A percentile compares a stretch with the other conserved stretches of the same genome.
phyloP scores from a whole-genome alignment of 176 grass and related monocot genomes.

The Raddia guianensis region DNA sequence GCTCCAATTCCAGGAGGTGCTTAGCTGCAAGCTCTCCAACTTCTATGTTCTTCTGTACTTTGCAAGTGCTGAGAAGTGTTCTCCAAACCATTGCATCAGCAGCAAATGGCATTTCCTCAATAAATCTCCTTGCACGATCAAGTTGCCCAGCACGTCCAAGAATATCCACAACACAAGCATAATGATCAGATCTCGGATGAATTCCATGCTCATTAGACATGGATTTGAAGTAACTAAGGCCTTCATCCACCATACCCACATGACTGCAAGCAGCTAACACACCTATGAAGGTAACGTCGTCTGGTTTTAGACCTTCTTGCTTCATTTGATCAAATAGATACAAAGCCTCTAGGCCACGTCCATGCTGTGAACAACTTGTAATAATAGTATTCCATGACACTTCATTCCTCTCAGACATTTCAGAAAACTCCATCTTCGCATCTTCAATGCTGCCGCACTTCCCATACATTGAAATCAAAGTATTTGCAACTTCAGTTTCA shows the following conservation, averaged over 20 bases:
- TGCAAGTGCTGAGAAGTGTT: slow-evolving; percentile 63
- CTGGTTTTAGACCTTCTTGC: slow-evolving; percentile 59
- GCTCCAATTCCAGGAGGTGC: slow-evolving; percentile 64
- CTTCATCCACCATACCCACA: slow-evolving; percentile 71
- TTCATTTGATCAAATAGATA: slow-evolving; percentile 70
- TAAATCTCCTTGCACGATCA: slow-evolving; percentile 61
- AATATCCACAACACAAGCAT: slow-evolving; percentile 81
- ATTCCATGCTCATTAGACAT: slow-evolving; percentile 53
- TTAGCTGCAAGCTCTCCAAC: slow-evolving; percentile 68
- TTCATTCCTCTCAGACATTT: slow-evolving; percentile 50
- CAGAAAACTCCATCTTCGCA: slow-evolving; percentile 59
- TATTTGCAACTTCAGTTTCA: slow-evolving; percentile 70
- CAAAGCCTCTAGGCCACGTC: slow-evolving; percentile 62
- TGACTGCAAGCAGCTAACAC: slow-evolving; percentile 82
- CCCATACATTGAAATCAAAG: slow-evolving; percentile 77
- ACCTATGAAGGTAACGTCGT: slow-evolving; percentile 73
- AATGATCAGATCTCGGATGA: slow-evolving; percentile 61
- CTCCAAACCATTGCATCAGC: slow-evolving; percentile 79
- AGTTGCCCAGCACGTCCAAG: slow-evolving; percentile 70
- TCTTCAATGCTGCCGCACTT: slow-evolving; percentile 78
- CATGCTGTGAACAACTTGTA: slow-evolving; percentile 70
- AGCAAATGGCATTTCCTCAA: slow-evolving; percentile 66
- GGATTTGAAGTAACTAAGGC: slow-evolving; percentile 63
- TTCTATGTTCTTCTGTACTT: slow-evolving; percentile 69
- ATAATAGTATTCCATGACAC: slow-evolving; percentile 65